These are phyloP conservation scores for Starmerella apis DNA, from an alignment of 805 yeast species.

Conservation along the genomic window DNA sequence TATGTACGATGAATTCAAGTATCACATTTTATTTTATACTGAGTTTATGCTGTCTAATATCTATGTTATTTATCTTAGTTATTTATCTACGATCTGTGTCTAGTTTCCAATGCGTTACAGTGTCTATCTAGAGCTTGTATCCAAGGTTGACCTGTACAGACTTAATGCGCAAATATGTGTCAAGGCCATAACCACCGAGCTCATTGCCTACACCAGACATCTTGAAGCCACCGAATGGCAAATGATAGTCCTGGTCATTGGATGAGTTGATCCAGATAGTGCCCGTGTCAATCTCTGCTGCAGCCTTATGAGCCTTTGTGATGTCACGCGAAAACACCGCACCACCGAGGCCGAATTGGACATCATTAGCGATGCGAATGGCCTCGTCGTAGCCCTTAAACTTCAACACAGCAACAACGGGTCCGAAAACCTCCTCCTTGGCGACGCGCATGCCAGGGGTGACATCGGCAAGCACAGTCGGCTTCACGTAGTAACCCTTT, in stretches of 20 bases:
- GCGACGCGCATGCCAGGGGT: constrained; percentile 62
- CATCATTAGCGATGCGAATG: constrained; percentile 63
- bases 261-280: constrained; percentile 86
- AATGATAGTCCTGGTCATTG: constrained; percentile 74
- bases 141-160: constrained; percentile 45
- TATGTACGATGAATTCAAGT: neutral
- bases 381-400: constrained; percentile 78
- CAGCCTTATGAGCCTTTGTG: constrained; percentile 62
- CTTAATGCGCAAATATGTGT: constrained; percentile 75
- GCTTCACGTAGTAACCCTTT: constrained; percentile 43
- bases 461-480: constrained; percentile 81
- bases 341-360: constrained; percentile 65
- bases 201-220: constrained; percentile 90
- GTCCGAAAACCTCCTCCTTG: constrained; percentile 89
- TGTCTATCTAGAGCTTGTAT: constrained; percentile 20
- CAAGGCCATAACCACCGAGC: constrained; percentile 79
- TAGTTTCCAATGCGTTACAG: neutral
- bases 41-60: too few species aligned
- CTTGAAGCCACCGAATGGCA: constrained; percentile 91
- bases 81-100: neutral
- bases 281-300: constrained; percentile 71
- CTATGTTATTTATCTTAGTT: too few species aligned
- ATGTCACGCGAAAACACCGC: constrained; percentile 75
- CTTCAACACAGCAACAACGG: constrained; percentile 75
- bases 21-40: too few species aligned